Evolutionary conservation across 1,284 basidiomycete species (phyloP).

Genomic region (Microbotryomycetes sp.): DNA sequence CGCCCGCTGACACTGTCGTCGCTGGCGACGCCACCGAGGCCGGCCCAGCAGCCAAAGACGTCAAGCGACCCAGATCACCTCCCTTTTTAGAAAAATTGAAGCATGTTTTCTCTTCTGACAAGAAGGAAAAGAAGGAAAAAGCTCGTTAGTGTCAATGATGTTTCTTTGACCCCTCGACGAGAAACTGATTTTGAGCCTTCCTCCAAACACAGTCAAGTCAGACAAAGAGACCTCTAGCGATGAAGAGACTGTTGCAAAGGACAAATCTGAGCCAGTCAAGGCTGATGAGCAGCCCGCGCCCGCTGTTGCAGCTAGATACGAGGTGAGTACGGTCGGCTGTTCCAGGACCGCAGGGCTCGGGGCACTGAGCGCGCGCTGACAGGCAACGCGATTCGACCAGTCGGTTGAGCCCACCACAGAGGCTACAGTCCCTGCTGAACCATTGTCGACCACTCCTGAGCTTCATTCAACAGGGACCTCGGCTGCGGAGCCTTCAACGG

Average conservation of each 20-base stretch:
- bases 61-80: not conserved
- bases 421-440: no score
- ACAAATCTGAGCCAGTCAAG: not conserved
- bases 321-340: no score
- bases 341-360: no score
- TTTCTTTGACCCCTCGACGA: no score
- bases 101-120: not conserved
- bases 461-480: no score
- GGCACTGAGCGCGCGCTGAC: no score
- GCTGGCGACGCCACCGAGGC: no score
- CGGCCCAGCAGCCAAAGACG: not conserved
- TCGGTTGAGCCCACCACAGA: no score
- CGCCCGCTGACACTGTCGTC: no score
- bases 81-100: not conserved
- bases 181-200: not conserved
- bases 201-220: not conserved
- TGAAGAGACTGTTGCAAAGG: not conserved
- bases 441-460: no score
- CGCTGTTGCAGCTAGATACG: not conserved
- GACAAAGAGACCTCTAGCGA: not conserved
- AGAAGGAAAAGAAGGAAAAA: not conserved
- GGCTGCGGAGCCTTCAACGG: no score
- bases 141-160: not conserved
- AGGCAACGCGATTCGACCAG: no score
- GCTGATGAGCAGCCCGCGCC: not conserved